A percentile compares a stretch with the other conserved stretches of the same genome.
These are phyloP conservation scores for Vaccinium macrocarpon DNA, from an alignment of 148 eudicot genomes.

Conservation along the genomic window DNA sequence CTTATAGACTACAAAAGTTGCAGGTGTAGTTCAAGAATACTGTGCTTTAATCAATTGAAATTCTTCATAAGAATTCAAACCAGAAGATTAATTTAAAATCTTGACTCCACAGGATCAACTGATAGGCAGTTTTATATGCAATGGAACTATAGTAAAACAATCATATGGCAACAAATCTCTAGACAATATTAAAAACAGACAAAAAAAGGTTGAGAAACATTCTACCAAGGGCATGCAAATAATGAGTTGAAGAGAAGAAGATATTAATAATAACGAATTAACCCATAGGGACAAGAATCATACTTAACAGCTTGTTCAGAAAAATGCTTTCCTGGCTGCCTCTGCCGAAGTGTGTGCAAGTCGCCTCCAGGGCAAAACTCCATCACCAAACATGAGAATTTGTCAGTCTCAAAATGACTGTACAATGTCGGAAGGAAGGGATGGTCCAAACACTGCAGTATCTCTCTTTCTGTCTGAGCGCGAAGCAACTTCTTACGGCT, in stretches of 20 bases:
- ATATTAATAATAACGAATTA: not conserved
- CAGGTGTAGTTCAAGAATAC: not conserved
- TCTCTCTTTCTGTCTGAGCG: slow-evolving; percentile 18
- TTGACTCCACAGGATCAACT: not conserved
- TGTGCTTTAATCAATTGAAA: not conserved
- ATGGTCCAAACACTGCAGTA: slow-evolving; percentile 17
- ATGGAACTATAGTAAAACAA: not conserved
- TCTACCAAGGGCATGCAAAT: not conserved
- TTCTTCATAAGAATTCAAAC: not conserved
- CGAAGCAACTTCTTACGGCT: slow-evolving; percentile 15
- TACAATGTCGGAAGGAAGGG: slow-evolving; percentile 15
- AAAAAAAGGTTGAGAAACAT: not conserved
- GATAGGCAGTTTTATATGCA: not conserved
- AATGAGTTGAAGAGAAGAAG: not conserved
- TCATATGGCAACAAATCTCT: not conserved
- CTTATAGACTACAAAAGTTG: not conserved
- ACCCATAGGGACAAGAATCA: not conserved
- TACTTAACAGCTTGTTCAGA: slow-evolving; percentile 18
- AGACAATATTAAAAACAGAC: not conserved
- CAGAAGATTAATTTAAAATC: not conserved
- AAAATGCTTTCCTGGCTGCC: slow-evolving; percentile 14
- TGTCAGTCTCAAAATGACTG: slow-evolving; percentile 12
- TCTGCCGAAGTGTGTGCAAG: slow-evolving; percentile 16
- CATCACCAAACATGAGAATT: slow-evolving; percentile 17
- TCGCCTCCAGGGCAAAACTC: slow-evolving; percentile 19